Conservation (phyloP, 1,139 yeast genomes). For the Zhuliangozyma parablackwelliae region DNA sequence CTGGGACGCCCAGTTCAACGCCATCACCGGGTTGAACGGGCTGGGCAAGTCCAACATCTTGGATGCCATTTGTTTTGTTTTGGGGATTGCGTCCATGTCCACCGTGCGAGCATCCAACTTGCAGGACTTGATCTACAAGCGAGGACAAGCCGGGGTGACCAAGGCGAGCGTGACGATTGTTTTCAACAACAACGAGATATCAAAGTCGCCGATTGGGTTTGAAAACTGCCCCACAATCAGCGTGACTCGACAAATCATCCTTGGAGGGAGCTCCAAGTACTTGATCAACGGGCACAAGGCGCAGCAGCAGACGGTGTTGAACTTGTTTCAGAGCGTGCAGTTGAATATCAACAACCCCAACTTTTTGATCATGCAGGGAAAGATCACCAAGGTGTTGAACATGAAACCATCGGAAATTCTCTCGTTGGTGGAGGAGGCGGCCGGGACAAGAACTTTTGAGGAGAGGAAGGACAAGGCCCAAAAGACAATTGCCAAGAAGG, state of each 20-base stretch:
- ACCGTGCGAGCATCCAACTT: slow-evolving; percentile 91
- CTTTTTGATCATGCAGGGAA: slow-evolving; percentile 97
- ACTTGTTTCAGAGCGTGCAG: slow-evolving; percentile 89
- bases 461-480: slow-evolving; percentile 90
- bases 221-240: slow-evolving; percentile 77
- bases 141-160: slow-evolving; percentile 98
- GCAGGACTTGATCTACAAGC: slow-evolving; percentile 90
- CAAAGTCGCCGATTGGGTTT: slow-evolving; percentile 83
- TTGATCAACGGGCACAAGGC: slow-evolving; percentile 95
- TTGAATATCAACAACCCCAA: slow-evolving; percentile 94
- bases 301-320: slow-evolving; percentile 88
- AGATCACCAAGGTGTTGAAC: slow-evolving; percentile 91
- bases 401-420: slow-evolving; percentile 92
- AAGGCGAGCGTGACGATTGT: slow-evolving; percentile 96
- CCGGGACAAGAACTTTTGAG: slow-evolving; percentile 95
- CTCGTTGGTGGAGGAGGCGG: slow-evolving; percentile 94
- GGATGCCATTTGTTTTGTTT: slow-evolving; percentile 97
- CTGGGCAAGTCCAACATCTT: slow-evolving; percentile 94
- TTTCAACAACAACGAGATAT: slow-evolving; percentile 76
- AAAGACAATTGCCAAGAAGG: slow-evolving; percentile 87
- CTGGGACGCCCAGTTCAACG: slow-evolving; percentile 96
- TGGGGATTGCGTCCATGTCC: slow-evolving; percentile 91
- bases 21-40: slow-evolving; percentile 96
- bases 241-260: slow-evolving; percentile 84
- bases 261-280: slow-evolving; percentile 92